phyloP scores from a whole-genome alignment of 1,284 basidiomycete species.

The Leccinum griseonigrum region DNA sequence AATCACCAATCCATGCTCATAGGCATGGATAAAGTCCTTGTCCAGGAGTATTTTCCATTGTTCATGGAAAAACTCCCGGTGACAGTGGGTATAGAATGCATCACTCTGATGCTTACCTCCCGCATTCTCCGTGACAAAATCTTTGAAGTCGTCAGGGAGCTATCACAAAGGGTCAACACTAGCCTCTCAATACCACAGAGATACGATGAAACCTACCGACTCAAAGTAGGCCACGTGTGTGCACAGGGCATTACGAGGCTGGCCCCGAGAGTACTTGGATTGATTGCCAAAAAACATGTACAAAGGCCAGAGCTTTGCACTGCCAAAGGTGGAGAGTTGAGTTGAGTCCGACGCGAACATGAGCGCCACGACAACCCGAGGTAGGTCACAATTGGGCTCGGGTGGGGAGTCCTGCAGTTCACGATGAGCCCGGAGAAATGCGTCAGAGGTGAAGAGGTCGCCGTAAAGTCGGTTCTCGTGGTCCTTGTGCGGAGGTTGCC shows the following conservation, averaged over 20 bases:
- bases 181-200: not conserved
- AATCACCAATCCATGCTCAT: not conserved
- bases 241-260: not conserved
- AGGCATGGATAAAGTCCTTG: not conserved
- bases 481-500: not conserved
- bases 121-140: not conserved
- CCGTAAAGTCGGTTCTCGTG: not conserved
- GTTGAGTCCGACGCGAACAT: constrained; percentile 35
- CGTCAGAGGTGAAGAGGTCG: not conserved
- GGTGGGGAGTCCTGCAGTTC: not conserved
- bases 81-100: not conserved
- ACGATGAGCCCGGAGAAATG: not conserved
- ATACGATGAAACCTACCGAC: not conserved
- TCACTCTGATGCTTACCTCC: not conserved
- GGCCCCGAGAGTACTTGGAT: not conserved
- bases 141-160: not conserved
- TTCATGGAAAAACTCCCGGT: not conserved
- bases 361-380: constrained; percentile 2
- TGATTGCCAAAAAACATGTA: constrained; percentile 31
- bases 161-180: not conserved
- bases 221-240: not conserved
- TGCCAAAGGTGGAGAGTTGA: constrained; percentile 28
- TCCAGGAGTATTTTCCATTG: not conserved
- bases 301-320: constrained; percentile 27
- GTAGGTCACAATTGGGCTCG: not conserved